Evolutionary conservation across 768 basidiomycete species (phyloP).

Genomic region (Boletus insuetus): DNA sequence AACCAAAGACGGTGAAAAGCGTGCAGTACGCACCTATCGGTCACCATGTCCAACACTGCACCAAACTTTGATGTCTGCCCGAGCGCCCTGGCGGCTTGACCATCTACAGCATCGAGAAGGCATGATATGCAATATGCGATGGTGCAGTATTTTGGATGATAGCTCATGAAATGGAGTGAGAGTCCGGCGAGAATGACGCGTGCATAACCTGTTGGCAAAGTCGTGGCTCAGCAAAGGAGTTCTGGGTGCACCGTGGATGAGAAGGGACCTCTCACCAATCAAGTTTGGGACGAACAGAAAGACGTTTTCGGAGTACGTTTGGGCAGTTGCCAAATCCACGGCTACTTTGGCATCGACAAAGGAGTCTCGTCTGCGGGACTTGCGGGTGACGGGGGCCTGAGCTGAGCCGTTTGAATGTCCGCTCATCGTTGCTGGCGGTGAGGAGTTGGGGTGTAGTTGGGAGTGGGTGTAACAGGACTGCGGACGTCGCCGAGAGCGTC

Average conservation of each 20-base stretch:
- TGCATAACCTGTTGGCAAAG: conserved; percentile 63
- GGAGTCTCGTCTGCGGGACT: conserved; percentile 47
- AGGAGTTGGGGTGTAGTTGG: neutral
- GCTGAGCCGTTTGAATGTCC: conserved; percentile 25
- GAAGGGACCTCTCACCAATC: conserved; percentile 60
- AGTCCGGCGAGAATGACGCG: conserved; percentile 88
- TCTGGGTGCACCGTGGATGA: neutral
- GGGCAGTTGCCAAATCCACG: conserved; percentile 82
- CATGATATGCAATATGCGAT: conserved; percentile 87
- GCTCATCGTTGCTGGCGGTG: conserved; percentile 22
- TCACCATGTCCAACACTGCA: conserved; percentile 98
- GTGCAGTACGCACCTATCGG: conserved; percentile 70
- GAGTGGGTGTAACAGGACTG: neutral
- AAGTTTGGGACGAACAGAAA: conserved; percentile 97
- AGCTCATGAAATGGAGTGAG: conserved; percentile 90
- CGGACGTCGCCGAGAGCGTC: neutral
- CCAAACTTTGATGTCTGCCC: conserved; percentile 96
- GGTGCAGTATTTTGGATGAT: conserved; percentile 91
- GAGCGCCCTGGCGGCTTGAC: conserved; percentile 83
- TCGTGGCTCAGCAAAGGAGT: neutral
- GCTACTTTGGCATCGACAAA: conserved; percentile 83
- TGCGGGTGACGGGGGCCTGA: conserved; percentile 31
- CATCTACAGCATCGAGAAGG: conserved; percentile 93
- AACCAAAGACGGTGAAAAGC: too few species aligned
- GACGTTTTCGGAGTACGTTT: conserved; percentile 90